A percentile compares a stretch with the other conserved stretches of the same genome.
phyloP scores from a whole-genome alignment of 2,329 filamentous ascomycete species.

The Pseudogymnoascus sp. region DNA sequence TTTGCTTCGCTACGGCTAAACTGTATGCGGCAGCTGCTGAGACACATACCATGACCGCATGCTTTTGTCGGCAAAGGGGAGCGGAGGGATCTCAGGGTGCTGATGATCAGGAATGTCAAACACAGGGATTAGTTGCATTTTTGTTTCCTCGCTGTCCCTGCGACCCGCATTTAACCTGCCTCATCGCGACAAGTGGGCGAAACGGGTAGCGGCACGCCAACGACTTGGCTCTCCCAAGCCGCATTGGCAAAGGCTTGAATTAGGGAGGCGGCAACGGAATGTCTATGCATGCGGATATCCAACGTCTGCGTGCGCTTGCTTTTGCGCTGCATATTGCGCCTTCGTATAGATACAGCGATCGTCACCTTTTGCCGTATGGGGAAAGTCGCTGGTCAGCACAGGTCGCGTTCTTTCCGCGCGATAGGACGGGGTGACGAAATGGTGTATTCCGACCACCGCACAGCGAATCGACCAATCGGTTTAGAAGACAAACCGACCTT shows the following conservation, averaged over 20 bases:
- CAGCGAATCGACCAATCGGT: background rate
- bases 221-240: background rate
- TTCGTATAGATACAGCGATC: background rate
- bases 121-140: background rate
- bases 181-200: background rate
- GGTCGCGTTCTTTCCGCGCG: background rate
- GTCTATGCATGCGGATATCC: background rate
- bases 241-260: slow-evolving; percentile 2
- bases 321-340: background rate
- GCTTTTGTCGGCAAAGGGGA: background rate
- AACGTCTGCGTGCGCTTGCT: background rate
- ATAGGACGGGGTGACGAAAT: background rate
- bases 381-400: background rate
- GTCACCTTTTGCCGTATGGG: background rate
- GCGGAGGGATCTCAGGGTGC: background rate
- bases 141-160: background rate
- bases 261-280: background rate
- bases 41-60: background rate
- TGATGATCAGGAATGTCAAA: background rate
- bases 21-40: background rate
- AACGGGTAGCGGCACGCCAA: background rate
- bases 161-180: background rate
- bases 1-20: background rate
- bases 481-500: background rate
- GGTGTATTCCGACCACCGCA: background rate